phyloP scores from a whole-genome alignment of 2,329 filamentous ascomycete species.

The Knufia fluminis region DNA sequence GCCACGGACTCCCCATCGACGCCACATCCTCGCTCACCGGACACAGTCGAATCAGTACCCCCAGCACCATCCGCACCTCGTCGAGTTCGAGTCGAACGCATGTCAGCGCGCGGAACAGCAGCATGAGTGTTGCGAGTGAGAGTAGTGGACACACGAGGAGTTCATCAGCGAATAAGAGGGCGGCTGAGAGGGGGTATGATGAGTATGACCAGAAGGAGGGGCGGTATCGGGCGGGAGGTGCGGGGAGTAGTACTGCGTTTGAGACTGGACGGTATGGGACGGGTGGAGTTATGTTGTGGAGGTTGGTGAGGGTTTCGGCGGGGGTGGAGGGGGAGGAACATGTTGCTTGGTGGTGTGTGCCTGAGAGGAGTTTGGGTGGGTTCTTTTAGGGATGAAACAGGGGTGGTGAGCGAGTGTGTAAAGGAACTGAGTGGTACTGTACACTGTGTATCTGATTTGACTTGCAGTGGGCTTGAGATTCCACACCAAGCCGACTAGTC shows the following conservation, averaged over 20 bases:
- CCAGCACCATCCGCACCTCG: too few relatives aligned
- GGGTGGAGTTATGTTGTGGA: neutral
- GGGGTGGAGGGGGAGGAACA: neutral
- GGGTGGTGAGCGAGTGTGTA: too few relatives aligned
- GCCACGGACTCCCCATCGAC: too few relatives aligned
- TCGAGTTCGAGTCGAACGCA: too few relatives aligned
- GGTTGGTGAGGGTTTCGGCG: neutral
- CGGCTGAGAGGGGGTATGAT: neutral
- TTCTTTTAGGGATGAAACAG: neutral
- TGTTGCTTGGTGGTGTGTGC: conserved; percentile 7
- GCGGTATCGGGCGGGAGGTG: neutral
- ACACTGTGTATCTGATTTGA: too few relatives aligned
- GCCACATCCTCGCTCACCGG: too few relatives aligned
- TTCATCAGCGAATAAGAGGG: neutral
- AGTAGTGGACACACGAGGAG: neutral
- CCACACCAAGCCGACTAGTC: too few relatives aligned
- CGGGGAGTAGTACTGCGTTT: neutral
- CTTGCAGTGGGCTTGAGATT: too few relatives aligned
- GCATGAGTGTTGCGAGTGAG: neutral
- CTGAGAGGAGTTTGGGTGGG: neutral
- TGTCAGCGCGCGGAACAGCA: too few relatives aligned
- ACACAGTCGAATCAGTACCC: too few relatives aligned
- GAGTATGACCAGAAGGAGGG: neutral
- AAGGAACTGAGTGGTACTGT: too few relatives aligned
- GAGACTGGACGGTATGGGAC: neutral